Evolutionary conservation across 257 asterid genomes (phyloP), one percentile per base, ranked within the genome.

Genomic region (Solanum commersonii): DNA sequence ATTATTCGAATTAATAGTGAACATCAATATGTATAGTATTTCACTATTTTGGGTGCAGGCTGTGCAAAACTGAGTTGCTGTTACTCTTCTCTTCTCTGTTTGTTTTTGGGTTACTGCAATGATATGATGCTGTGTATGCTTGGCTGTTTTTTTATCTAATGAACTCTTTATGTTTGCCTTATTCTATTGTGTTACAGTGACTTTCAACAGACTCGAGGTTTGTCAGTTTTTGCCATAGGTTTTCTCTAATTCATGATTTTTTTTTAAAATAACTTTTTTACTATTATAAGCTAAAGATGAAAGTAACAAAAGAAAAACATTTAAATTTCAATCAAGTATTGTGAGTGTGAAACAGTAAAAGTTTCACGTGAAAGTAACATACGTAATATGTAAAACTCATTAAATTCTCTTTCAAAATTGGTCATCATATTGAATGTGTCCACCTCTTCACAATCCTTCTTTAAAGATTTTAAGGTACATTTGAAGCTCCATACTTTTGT

Each of bases 161-260:
- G 85, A 81, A 81, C 85, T 81, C 27, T 81, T 81, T 46, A 46
- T 46, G 68, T 25, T 81, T 81, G 70, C 85, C 85, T 46, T 46
- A 81, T 46, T 81, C 42, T 81, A 81, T 81, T 15, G 29, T 46
- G 68, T 46, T 81, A 81, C 85, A 46, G 85, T 46, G 65, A 46
- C 85, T 81, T 81, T 81, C 85, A 27, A 46, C 85, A 81, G 38
- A 46, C 68, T 81, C 85, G 68, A 81, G 85, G 70, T 81, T 81
- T 29, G 85, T 46, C 68, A 46, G 70, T 46, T 81, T 46, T 81
- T 27, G 38, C 68, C 42, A 46, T 16, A 46, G 27, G 70, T 29
- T 79, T 79, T 81, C 29, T 81, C 29, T 8, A 23, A 27, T 81
- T 46, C 1, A 46, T 81, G 68, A 29, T 52, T 16, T 16, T 76